Base-by-base conservation (phyloP, 306 rosid genomes). In the Fragaria nilgerrensis region DNA sequence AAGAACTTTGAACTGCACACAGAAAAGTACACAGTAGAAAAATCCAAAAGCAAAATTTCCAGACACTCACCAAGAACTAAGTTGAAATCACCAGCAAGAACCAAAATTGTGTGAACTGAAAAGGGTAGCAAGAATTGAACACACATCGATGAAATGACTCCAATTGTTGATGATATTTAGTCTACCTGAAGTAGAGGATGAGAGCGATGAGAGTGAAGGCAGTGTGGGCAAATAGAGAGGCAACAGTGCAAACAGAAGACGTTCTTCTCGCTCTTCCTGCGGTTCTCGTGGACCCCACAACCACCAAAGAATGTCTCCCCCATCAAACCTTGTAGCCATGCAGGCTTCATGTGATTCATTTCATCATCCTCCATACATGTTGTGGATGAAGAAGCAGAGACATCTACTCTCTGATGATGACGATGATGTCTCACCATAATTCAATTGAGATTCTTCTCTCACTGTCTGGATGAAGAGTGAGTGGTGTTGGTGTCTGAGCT, bases 221-320 rank as follows among this genome's bases (percentile, higher is more conserved):
- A 94, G 97, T 94, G 96, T 56, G 94, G 94, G 98, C 98, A 94
- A 79, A 94, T 84, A 87, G 85, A 82, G 78, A 88, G 91, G 87
- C 97, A 91, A 81, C 97, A 93, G 91, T 88, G 89, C 79, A 93
- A 79, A 87, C 98, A 93, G 69, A 91, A 93, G 73, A 93, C 85
- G 97, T 93, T 93, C 92, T 87, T 91, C 87, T 93, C 97, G 93
- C 90, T 93, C 93, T 93, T 93, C 92, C 97, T 83, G 78, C 88
- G 90, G 85, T 78, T 80, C 37, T 77, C 62, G 84, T 93, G 98
- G 96, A 81, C 89, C 91, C 90, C 96, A 90, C 98, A 93, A 19
- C 72, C 92, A 65, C 93, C 89, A 88, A 93, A 93, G 98, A 93
- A 93, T 83, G 97, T 89, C 88, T 91, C 92, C 23, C 71, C 90